Percentiles rank a stretch among this genome's conserved stretches.
These are phyloP conservation scores for Protomyces gravidus DNA, from an alignment of 1,139 yeast genomes.

Conservation along the genomic window DNA sequence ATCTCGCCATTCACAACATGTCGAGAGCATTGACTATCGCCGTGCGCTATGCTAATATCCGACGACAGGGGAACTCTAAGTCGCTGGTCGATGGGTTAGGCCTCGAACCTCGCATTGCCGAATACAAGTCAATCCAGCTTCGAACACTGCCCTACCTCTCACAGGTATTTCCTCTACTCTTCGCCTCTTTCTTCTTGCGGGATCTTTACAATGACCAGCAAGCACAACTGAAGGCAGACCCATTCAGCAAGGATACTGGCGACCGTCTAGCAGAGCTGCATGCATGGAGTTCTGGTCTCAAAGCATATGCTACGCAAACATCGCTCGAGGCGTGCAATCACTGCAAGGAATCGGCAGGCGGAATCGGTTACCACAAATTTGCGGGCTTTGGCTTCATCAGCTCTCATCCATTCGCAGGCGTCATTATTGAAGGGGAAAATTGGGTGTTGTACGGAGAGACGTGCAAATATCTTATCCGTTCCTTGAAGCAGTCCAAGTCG, in stretches of 20 bases:
- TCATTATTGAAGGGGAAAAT: conserved; percentile 26
- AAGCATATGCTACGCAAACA: conserved; percentile 26
- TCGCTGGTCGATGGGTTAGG: background rate
- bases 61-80: conserved; percentile 62
- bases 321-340: conserved; percentile 23
- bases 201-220: conserved; percentile 52
- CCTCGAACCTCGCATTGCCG: conserved; percentile 20
- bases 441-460: conserved; percentile 25
- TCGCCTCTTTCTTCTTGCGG: conserved; percentile 63
- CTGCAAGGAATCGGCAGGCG: conserved; percentile 20
- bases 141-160: conserved; percentile 25
- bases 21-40: conserved; percentile 80
- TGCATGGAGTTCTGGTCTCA: conserved; percentile 25
- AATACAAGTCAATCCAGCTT: conserved; percentile 24
- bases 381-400: conserved; percentile 26
- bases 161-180: conserved; percentile 67
- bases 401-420: conserved; percentile 24
- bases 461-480: conserved; percentile 25
- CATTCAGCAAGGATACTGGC: conserved; percentile 21
- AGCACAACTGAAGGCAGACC: conserved; percentile 38
- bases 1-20: conserved; percentile 75
- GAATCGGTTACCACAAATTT: conserved; percentile 24
- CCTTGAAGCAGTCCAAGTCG: conserved; percentile 15
- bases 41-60: conserved; percentile 78
- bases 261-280: conserved; percentile 26